Conservation (phyloP, 2,329 filamentous ascomycete species). For the Aspergillus fructus region DNA sequence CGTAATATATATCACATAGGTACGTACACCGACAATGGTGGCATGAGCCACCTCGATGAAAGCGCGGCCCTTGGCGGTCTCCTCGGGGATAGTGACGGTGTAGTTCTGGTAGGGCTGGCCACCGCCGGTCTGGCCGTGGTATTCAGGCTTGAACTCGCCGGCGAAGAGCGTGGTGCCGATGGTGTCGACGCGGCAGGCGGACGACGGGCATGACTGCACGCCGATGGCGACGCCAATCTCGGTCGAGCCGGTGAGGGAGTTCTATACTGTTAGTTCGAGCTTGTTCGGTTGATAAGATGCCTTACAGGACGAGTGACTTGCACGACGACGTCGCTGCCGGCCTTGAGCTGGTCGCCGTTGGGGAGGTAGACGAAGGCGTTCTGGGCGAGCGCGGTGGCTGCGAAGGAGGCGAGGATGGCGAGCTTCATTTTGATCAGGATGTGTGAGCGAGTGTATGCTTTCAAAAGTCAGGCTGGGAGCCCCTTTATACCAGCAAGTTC, state of each 20-base stretch:
- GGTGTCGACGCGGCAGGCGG: conserved; percentile 19
- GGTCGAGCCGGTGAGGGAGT: conserved; percentile 25
- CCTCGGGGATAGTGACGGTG: conserved; percentile 25
- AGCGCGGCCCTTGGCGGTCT: conserved; percentile 14
- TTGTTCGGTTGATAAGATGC: not conserved
- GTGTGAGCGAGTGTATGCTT: not conserved
- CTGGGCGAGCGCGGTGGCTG: conserved; percentile 26
- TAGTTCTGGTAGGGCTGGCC: conserved; percentile 33
- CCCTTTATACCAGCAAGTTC: no score
- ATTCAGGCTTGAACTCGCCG: conserved; percentile 27
- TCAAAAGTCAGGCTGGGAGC: not conserved
- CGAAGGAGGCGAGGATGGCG: conserved; percentile 19
- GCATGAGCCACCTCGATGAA: conserved; percentile 30
- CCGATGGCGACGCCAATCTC: conserved; percentile 33
- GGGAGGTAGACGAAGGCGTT: conserved; percentile 27
- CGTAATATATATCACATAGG: not conserved
- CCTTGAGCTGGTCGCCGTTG: conserved; percentile 15
- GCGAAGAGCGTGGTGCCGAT: conserved; percentile 29
- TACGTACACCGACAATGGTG: conserved; percentile 31
- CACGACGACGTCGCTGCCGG: conserved; percentile 23
- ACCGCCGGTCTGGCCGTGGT: conserved; percentile 19
- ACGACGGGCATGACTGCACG: conserved; percentile 24
- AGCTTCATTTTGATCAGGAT: conserved; percentile 24
- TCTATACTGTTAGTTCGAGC: conserved; percentile 13
- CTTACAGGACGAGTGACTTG: conserved; percentile 33